Evolutionary conservation across 805 yeast genomes (phyloP).

Genomic region (Metahyphopichia silvanorum): DNA sequence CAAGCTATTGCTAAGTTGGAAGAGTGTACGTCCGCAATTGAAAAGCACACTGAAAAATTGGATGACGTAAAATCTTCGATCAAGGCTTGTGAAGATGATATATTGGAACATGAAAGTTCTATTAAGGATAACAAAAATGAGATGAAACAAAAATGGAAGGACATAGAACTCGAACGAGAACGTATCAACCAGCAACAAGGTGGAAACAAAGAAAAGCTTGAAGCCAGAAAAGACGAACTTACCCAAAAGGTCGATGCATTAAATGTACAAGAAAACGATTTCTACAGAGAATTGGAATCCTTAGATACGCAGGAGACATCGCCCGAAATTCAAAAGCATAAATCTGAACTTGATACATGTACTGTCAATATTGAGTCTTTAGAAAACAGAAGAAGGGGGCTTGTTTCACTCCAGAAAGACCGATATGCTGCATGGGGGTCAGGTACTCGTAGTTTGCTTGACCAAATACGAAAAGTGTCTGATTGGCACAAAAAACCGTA

Average conservation of each 20-base stretch:
- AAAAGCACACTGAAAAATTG: constrained; percentile 4
- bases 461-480: constrained; percentile 25
- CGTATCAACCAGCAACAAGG: constrained; percentile 41
- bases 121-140: constrained; percentile 16
- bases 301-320: constrained; percentile 8
- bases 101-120: constrained; percentile 10
- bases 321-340: constrained; percentile 22
- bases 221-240: constrained; percentile 16
- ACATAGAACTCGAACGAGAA: constrained; percentile 30
- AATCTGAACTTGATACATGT: constrained; percentile 24
- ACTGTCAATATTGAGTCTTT: constrained; percentile 7
- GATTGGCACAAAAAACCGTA: constrained; percentile 50
- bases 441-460: constrained; percentile 38
- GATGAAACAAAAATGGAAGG: constrained; percentile 16
- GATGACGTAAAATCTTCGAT: constrained; percentile 1
- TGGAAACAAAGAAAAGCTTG: constrained; percentile 37
- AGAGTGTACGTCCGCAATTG: constrained; percentile 9
- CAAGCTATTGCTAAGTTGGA: constrained; percentile 11
- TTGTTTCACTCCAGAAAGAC: constrained; percentile 21
- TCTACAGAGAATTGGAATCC: constrained; percentile 9
- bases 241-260: too few species aligned
- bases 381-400: constrained; percentile 5
- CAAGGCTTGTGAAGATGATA: not conserved
- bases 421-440: constrained; percentile 51
- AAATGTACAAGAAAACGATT: constrained; percentile 16